phyloP scores from a whole-genome alignment of 306 rosid species.

The Malus asiatica region DNA sequence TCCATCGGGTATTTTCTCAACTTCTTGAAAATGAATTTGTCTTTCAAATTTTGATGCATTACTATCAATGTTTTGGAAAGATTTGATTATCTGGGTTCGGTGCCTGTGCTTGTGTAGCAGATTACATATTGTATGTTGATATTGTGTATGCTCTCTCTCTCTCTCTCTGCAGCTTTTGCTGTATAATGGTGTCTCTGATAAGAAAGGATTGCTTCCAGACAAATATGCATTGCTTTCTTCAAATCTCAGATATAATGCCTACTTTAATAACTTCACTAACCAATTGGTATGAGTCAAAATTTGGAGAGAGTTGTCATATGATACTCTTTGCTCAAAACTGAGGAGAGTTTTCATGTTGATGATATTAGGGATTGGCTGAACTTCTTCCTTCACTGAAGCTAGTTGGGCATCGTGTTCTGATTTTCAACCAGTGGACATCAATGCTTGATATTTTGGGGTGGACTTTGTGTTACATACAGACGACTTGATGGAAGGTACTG shows the following conservation, averaged over 20 bases:
- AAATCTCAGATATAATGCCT: too few relatives aligned
- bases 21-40: too few relatives aligned
- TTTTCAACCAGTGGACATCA: constrained; percentile 97
- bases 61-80: too few relatives aligned
- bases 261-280: too few relatives aligned
- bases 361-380: constrained; percentile 54
- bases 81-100: too few relatives aligned
- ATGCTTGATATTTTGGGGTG: constrained; percentile 97
- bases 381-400: constrained; percentile 75
- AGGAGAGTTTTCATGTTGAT: constrained; percentile 17
- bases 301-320: background rate
- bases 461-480: constrained; percentile 68
- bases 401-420: constrained; percentile 78
- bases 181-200: too few relatives aligned
- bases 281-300: constrained; percentile 4
- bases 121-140: background rate
- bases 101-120: background rate
- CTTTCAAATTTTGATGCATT: too few relatives aligned
- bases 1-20: too few relatives aligned
- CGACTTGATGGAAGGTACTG: constrained; percentile 98
- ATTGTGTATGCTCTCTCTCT: background rate
- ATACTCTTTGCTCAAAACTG: constrained; percentile 20
- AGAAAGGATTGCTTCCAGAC: too few relatives aligned
- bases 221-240: too few relatives aligned
- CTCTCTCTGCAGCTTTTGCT: background rate